A percentile compares a stretch with the other conserved stretches of the same genome.
These are phyloP conservation scores for Petunia axillaris DNA, from an alignment of 257 asterid species.

Conservation along the genomic window DNA sequence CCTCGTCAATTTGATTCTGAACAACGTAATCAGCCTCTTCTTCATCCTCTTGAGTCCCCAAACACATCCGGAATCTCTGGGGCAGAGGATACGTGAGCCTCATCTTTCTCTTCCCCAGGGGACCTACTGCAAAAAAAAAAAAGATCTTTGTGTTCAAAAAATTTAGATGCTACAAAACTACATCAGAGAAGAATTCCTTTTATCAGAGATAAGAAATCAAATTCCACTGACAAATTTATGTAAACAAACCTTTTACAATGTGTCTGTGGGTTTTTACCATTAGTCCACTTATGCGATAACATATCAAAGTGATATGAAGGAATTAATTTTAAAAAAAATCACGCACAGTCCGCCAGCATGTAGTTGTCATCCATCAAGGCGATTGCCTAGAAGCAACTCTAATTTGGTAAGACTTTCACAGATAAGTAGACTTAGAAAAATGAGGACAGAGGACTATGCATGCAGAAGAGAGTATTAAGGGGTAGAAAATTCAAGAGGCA, in stretches of 20 bases:
- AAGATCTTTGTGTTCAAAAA: conserved; percentile 12
- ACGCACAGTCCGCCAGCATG: neutral
- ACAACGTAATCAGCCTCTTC: conserved; percentile 60
- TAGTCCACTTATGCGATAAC: neutral
- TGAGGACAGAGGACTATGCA: too few relatives aligned
- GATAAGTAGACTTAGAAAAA: neutral
- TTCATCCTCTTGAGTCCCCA: conserved; percentile 86
- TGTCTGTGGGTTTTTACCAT: neutral
- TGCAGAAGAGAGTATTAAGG: neutral
- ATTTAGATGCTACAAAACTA: conserved; percentile 13
- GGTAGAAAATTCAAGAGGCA: neutral
- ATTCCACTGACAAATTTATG: conserved; percentile 8
- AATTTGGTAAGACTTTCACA: neutral
- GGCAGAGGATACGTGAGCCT: conserved; percentile 62
- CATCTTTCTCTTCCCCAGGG: conserved; percentile 63
- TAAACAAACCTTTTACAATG: neutral
- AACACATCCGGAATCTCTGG: conserved; percentile 91
- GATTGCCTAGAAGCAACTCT: neutral
- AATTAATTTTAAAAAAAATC: neutral
- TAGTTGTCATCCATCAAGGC: neutral
- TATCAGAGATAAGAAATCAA: neutral
- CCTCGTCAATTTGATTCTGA: conserved; percentile 59
- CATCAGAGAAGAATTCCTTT: conserved; percentile 6
- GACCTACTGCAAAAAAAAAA: conserved; percentile 51
- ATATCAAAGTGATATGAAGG: conserved; percentile 7